These are phyloP conservation scores for Quercus ilex DNA, from an alignment of 306 rosid species.

Conservation along the genomic window DNA sequence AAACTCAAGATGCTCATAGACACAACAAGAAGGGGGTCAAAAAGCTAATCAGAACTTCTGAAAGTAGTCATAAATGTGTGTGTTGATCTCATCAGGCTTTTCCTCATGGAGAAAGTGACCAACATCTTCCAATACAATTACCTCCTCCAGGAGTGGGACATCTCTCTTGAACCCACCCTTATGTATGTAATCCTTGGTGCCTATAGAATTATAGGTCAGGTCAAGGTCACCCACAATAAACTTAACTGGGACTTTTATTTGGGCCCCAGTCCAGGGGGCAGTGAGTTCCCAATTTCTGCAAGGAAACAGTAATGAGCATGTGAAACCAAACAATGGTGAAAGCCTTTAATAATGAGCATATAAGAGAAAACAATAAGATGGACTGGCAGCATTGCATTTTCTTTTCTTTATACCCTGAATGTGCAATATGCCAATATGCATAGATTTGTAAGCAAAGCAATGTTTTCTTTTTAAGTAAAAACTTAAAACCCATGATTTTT, in stretches of 20 bases:
- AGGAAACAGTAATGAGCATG: not conserved
- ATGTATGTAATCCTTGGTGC: constrained; percentile 60
- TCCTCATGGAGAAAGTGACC: constrained; percentile 74
- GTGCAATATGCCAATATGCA: too few species aligned
- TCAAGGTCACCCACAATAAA: constrained; percentile 78
- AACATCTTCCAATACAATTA: constrained; percentile 63
- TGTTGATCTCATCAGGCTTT: constrained; percentile 53
- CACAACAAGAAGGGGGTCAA: not conserved
- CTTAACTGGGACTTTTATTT: constrained; percentile 66
- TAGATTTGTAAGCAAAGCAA: not conserved
- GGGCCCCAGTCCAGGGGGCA: constrained; percentile 64
- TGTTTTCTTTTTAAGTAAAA: too few species aligned
- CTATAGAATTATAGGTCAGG: constrained; percentile 50
- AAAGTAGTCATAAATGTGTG: constrained; percentile 60
- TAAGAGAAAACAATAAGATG: not conserved
- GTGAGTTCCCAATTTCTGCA: constrained; percentile 83
- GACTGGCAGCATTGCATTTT: too few species aligned
- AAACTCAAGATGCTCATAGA: not conserved
- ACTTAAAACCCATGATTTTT: too few species aligned
- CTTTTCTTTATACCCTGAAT: too few species aligned
- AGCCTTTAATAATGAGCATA: not conserved
- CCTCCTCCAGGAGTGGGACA: constrained; percentile 69
- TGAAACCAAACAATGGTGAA: not conserved
- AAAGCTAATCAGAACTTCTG: constrained; percentile 26
- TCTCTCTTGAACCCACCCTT: constrained; percentile 70